These are phyloP conservation scores for Syzygium malaccense DNA, from an alignment of 441 rosid genomes.

Conservation along the genomic window DNA sequence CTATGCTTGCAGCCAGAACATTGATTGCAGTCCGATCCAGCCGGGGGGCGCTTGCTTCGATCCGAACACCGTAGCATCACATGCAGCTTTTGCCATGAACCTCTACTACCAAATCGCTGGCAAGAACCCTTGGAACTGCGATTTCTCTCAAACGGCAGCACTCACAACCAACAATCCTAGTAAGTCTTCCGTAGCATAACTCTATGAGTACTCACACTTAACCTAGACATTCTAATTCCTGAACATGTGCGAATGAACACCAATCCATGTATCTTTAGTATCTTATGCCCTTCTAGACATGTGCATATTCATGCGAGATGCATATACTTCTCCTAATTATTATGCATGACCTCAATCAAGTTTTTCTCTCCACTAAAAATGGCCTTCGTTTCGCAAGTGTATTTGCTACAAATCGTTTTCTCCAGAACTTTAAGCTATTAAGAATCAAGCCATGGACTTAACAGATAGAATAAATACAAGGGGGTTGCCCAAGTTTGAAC, in stretches of 20 bases:
- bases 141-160: neutral
- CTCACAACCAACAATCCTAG: slow-evolving; percentile 4
- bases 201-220: neutral
- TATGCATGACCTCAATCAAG: neutral
- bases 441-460: neutral
- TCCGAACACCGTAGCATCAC: neutral
- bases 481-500: neutral
- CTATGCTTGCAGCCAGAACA: neutral
- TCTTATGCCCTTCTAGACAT: neutral
- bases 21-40: slow-evolving; percentile 1
- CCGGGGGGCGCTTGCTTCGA: neutral
- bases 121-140: neutral
- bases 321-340: no score
- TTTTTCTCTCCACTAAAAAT: neutral
- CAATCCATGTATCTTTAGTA: neutral
- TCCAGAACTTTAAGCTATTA: neutral
- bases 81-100: slow-evolving; percentile 4
- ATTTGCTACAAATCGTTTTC: neutral
- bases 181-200: neutral
- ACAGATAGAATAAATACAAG: neutral
- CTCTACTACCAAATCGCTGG: neutral
- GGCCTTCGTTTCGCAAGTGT: neutral
- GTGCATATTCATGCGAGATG: neutral
- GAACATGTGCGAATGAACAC: neutral
- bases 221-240: neutral